Base-by-base conservation (phyloP, 2,329 filamentous ascomycete genomes). In the Talaromyces albobiverticillius region DNA sequence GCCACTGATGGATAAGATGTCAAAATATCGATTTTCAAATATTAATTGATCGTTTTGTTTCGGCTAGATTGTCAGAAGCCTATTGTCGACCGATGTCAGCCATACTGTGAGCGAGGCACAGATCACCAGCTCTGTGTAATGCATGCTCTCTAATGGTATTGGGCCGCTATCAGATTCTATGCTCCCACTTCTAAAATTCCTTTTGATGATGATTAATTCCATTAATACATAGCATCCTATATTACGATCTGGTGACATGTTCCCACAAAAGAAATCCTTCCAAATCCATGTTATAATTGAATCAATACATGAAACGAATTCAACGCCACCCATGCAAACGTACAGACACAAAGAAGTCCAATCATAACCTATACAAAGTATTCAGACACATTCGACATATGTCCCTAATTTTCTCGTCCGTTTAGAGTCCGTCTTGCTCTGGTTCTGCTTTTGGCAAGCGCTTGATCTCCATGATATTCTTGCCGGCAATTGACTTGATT, bases 401-500 rank as follows among this genome's bases (percentile, higher is more conserved):
- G 20, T 40, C 4, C n/a, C 13, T 4, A 22, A 40, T 16, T 29
- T 29, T 29, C 36, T 20, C 36, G 8, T 38, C 36, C 4, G 3
- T 20, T 26, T 13, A 10, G n/a, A 40, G 29, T 16, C 18, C 18
- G 23, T 29, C 22, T 25, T 42, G n/a, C 32, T 31, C 26, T 34
- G 38, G 29, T 23, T 53, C 46, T 14, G 48, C n/a, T 8, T 34
- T 42, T 3, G 47, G 53, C 47, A 46, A 8, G 29, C 42, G 53
- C 38, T 46, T 64, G 22, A 71, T 66, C 31, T 75, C 68, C 57
- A 69, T 67, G 26, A 87, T 69, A 57, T 84, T 81, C 67, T 87
- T 89, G 22, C 87, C 88, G 25, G 85, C 91, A 68, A 95, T 78
- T 23, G 81, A 80, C 68, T 83, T 84, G 59, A 97, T 80, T 69